Percentiles rank a stretch among this genome's conserved stretches.
phyloP scores from a whole-genome alignment of 805 yeast genomes.

The Wickerhamomyces silvicola region DNA sequence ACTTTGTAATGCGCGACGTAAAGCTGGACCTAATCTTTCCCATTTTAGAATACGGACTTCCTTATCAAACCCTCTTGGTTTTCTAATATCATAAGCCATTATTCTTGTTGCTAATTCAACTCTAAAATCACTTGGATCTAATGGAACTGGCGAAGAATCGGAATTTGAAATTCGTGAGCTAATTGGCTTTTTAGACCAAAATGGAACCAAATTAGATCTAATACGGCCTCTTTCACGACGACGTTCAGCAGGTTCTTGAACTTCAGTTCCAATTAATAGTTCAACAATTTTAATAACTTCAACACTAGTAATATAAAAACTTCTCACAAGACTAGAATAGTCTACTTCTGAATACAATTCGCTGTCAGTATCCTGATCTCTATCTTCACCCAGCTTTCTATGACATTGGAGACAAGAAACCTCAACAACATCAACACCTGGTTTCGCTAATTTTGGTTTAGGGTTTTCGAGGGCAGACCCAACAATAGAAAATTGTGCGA shows the following conservation, averaged over 20 bases:
- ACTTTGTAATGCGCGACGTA: constrained; percentile 57
- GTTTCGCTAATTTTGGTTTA: constrained; percentile 29
- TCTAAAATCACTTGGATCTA: constrained; percentile 30
- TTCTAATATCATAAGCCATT: constrained; percentile 55
- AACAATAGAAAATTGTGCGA: constrained; percentile 43
- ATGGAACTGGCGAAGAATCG: constrained; percentile 16
- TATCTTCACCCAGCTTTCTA: constrained; percentile 25
- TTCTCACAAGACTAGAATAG: constrained; percentile 6
- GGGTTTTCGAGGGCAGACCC: constrained; percentile 47
- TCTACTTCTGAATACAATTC: constrained; percentile 21
- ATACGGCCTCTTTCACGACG: constrained; percentile 62
- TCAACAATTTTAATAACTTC: constrained; percentile 64
- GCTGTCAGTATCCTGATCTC: constrained; percentile 23
- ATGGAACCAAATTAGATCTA: constrained; percentile 59
- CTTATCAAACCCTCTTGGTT: constrained; percentile 65
- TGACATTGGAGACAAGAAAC: constrained; percentile 52
- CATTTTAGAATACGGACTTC: constrained; percentile 58
- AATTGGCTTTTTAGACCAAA: constrained; percentile 58
- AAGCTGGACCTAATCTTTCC: constrained; percentile 54
- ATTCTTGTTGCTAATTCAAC: constrained; percentile 56
- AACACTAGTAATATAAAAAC: constrained; percentile 52
- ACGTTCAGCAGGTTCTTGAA: constrained; percentile 41
- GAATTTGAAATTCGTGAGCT: constrained; percentile 29
- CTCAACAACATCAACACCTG: constrained; percentile 46
- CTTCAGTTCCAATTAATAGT: constrained; percentile 45